Percentiles rank a stretch among this genome's conserved stretches.
These are phyloP conservation scores for Penicillium corylophilum DNA, from an alignment of 2,329 filamentous ascomycete genomes.

Conservation along the genomic window DNA sequence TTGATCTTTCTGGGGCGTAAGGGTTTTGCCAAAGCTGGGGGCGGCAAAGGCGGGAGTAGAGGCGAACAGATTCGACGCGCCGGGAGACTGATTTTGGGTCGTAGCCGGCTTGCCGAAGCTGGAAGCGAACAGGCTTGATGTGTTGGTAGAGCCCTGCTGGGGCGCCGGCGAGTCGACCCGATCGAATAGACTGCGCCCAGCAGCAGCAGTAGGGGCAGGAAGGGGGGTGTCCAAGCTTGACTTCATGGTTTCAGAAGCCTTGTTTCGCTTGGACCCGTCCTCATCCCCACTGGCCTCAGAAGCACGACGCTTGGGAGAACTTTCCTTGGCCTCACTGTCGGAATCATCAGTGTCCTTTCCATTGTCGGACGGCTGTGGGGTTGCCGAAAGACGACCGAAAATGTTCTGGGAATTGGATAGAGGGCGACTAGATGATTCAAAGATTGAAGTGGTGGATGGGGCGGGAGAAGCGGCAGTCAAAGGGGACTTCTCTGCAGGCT, in stretches of 20 bases:
- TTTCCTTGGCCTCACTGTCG: constrained; percentile 15
- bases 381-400: constrained; percentile 38
- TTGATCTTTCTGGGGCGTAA: constrained; percentile 3
- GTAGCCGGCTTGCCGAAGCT: background rate
- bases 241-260: constrained; percentile 13
- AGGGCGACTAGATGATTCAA: constrained; percentile 29
- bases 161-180: constrained; percentile 26
- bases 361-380: constrained; percentile 26
- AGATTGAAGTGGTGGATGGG: constrained; percentile 26
- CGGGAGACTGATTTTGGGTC: no score
- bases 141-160: constrained; percentile 10
- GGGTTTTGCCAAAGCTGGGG: no score
- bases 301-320: constrained; percentile 16
- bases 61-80: no score
- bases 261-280: constrained; percentile 23
- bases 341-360: constrained; percentile 28
- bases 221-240: constrained; percentile 16
- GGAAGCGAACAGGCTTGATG: constrained; percentile 20
- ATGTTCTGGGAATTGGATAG: constrained; percentile 34
- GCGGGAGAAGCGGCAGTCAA: constrained; percentile 7
- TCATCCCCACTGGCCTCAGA: constrained; percentile 24
- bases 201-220: constrained; percentile 17
- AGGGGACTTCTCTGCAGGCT: constrained; percentile 1
- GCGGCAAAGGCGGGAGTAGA: no score
- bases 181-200: constrained; percentile 38